phyloP scores from a whole-genome alignment of 2,329 filamentous ascomycete genomes.

The Decorospora gaudefroyi region DNA sequence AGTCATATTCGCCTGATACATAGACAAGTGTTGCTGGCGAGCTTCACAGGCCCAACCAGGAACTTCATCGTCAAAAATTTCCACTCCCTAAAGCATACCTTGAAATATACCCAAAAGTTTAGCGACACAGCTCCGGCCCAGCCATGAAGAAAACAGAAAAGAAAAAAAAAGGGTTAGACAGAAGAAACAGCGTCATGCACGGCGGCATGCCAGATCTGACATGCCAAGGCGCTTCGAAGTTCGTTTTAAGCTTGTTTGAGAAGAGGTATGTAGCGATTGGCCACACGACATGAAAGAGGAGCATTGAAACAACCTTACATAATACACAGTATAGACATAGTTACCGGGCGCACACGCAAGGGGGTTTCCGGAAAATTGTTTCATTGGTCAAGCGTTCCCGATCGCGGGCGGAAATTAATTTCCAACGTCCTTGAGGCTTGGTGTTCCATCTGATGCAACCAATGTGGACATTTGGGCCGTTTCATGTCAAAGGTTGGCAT shows the following conservation, averaged over 20 bases:
- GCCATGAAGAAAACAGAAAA: too few species aligned
- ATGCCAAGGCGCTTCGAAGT: conserved; percentile 5
- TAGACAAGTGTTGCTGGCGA: background rate
- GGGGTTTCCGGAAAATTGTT: conserved; percentile 7
- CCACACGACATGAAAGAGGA: background rate
- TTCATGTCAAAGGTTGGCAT: conserved; percentile 16
- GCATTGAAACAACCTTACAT: conserved; percentile 13
- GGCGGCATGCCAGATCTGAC: background rate
- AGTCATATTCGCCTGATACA: background rate
- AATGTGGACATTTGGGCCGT: conserved; percentile 11
- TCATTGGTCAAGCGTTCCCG: conserved; percentile 9
- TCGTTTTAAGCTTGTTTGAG: conserved; percentile 11
- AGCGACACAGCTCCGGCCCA: background rate
- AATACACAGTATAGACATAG: background rate
- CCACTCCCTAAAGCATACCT: too few species aligned
- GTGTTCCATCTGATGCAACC: conserved; percentile 3
- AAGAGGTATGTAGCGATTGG: conserved; percentile 1
- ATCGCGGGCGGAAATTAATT: conserved; percentile 7
- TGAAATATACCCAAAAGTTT: too few species aligned
- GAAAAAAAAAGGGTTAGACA: background rate
- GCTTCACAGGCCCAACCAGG: too few species aligned
- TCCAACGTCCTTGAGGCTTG: too few species aligned
- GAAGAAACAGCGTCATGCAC: conserved; percentile 2
- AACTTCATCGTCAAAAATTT: too few species aligned
- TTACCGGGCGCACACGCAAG: background rate